Evolutionary conservation across 2,329 filamentous ascomycete species (phyloP).

Genomic region (Furcasterigmium sp.): DNA sequence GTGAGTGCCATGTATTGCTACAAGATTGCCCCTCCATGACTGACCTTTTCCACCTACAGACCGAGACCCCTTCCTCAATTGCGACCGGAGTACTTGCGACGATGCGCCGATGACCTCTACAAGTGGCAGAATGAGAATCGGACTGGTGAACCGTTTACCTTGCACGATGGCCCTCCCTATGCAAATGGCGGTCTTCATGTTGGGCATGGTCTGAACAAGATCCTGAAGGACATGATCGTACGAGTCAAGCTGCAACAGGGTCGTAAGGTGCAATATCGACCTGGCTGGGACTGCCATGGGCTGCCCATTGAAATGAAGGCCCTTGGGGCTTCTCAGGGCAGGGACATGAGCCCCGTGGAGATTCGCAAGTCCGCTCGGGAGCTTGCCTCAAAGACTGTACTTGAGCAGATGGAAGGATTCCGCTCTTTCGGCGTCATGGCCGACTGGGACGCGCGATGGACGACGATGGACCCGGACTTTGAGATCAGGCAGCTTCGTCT

Average conservation of each 20-base stretch:
- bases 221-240: conserved; percentile 90
- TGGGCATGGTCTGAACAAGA: conserved; percentile 94
- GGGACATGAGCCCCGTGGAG: conserved; percentile 44
- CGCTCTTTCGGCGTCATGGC: conserved; percentile 71
- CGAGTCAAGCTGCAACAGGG: conserved; percentile 76
- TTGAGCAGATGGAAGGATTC: conserved; percentile 70
- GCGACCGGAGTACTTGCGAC: conserved; percentile 57
- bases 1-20: conserved; percentile 33
- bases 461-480: conserved; percentile 72
- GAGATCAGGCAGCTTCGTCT: conserved; percentile 71
- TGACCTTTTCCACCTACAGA: conserved; percentile 27
- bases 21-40: conserved; percentile 6
- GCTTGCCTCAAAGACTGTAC: conserved; percentile 63
- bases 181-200: conserved; percentile 90
- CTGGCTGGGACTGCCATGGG: conserved; percentile 97
- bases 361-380: conserved; percentile 60
- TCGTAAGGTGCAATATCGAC: conserved; percentile 72
- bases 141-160: conserved; percentile 60
- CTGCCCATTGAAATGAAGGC: conserved; percentile 96
- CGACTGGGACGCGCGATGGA: conserved; percentile 73
- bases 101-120: conserved; percentile 85
- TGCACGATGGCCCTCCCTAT: conserved; percentile 96
- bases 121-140: conserved; percentile 68
- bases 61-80: conserved; percentile 45
- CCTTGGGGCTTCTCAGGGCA: conserved; percentile 50